These are phyloP conservation scores for Brassica incana DNA, from an alignment of 345 rosid genomes.

Conservation along the genomic window DNA sequence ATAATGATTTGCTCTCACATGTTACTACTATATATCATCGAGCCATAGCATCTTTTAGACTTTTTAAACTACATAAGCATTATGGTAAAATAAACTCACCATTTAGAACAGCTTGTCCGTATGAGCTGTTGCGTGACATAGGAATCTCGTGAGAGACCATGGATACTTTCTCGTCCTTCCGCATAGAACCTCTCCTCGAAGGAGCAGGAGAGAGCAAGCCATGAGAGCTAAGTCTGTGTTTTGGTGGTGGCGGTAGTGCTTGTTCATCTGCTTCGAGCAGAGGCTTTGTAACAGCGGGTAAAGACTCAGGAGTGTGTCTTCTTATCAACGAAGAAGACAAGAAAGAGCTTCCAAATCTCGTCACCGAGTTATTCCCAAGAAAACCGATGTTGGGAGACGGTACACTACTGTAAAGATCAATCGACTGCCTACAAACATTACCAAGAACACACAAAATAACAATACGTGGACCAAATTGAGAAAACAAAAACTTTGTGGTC, in stretches of 20 bases:
- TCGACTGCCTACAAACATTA: slow-evolving; percentile 72
- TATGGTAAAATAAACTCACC: slow-evolving; percentile 45
- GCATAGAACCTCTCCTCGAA: slow-evolving; percentile 39
- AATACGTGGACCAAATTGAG: background rate
- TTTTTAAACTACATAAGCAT: background rate
- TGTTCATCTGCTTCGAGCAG: slow-evolving; percentile 47
- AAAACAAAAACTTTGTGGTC: slow-evolving; percentile 1
- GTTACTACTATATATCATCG: slow-evolving; percentile 3
- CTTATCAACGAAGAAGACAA: slow-evolving; percentile 60
- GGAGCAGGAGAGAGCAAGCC: slow-evolving; percentile 52
- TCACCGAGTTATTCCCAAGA: slow-evolving; percentile 63
- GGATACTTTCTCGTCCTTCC: slow-evolving; percentile 41
- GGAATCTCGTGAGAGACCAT: slow-evolving; percentile 66
- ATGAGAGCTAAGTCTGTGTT: slow-evolving; percentile 57
- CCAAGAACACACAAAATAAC: slow-evolving; percentile 9
- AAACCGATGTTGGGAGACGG: slow-evolving; percentile 76
- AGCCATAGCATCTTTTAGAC: background rate
- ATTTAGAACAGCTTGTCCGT: slow-evolving; percentile 79
- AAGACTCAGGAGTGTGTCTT: slow-evolving; percentile 68
- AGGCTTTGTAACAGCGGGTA: slow-evolving; percentile 55
- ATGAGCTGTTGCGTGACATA: slow-evolving; percentile 66
- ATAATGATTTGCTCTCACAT: background rate
- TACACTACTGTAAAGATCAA: slow-evolving; percentile 86
- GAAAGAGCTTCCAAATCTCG: slow-evolving; percentile 72
- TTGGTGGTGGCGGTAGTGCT: slow-evolving; percentile 30